Conservation (phyloP, 2,329 filamentous ascomycete genomes). For the Chaetomiaceae sp. region DNA sequence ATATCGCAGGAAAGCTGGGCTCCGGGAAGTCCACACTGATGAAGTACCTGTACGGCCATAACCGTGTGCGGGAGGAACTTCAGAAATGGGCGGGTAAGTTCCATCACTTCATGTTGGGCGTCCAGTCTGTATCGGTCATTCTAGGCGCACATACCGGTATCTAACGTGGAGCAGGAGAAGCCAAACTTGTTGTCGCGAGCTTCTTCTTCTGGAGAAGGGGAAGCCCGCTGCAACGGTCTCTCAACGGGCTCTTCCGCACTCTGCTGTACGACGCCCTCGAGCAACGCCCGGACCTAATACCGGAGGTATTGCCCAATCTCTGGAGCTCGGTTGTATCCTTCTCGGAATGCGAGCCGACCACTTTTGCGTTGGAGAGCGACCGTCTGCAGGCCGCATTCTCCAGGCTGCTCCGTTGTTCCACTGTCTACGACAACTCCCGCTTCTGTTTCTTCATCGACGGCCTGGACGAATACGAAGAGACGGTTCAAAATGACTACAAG, state of each 20-base stretch:
- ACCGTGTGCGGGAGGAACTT: background rate
- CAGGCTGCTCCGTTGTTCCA: background rate
- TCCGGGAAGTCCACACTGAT: constrained; percentile 27
- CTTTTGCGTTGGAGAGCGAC: background rate
- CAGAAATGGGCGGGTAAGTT: constrained; percentile 18
- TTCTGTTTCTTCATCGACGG: constrained; percentile 24
- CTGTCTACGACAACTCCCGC: background rate
- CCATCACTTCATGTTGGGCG: no score
- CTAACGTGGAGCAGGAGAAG: background rate
- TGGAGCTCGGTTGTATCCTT: no score
- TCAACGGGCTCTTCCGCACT: constrained; percentile 21
- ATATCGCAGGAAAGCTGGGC: constrained; percentile 19
- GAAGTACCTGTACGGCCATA: constrained; percentile 22
- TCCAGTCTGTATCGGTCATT: no score
- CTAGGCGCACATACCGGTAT: background rate
- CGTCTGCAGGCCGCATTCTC: background rate
- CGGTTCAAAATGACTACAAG: constrained; percentile 13
- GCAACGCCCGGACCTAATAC: constrained; percentile 3
- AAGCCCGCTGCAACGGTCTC: constrained; percentile 17
- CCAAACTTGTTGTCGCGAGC: constrained; percentile 18
- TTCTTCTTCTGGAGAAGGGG: constrained; percentile 31
- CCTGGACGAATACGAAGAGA: constrained; percentile 18
- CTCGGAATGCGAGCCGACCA: no score
- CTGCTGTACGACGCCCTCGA: constrained; percentile 20
- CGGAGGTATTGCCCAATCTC: background rate